phyloP scores from a whole-genome alignment of 257 asterid species.

The Capsicum chinense region DNA sequence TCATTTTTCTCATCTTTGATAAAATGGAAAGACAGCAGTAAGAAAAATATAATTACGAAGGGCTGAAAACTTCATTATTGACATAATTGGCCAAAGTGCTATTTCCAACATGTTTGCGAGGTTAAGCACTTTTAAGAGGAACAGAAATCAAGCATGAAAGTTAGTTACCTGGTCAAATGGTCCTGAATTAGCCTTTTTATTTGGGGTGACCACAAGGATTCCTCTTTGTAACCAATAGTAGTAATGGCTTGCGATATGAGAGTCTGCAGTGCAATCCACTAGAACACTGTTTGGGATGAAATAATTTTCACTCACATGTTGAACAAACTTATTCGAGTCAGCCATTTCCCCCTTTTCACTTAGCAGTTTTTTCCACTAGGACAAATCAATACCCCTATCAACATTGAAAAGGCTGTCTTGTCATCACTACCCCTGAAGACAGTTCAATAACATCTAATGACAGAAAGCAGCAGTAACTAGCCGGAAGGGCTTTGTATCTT shows the following conservation, averaged over 20 bases:
- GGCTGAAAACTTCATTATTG: not conserved
- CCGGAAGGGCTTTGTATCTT: constrained; percentile 1
- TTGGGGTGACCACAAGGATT: constrained; percentile 91
- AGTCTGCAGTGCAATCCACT: constrained; percentile 98
- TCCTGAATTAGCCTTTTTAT: constrained; percentile 98
- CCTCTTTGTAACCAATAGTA: constrained; percentile 93
- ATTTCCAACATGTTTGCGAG: not conserved
- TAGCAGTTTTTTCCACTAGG: constrained; percentile 78
- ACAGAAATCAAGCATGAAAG: constrained; percentile 8
- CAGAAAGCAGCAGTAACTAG: constrained; percentile 16
- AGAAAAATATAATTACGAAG: not conserved
- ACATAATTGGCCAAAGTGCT: not conserved
- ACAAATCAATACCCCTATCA: constrained; percentile 83
- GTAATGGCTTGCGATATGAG: constrained; percentile 78
- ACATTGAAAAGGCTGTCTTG: constrained; percentile 23
- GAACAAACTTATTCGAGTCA: constrained; percentile 83
- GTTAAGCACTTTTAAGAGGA: constrained; percentile 19
- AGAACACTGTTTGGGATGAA: constrained; percentile 87
- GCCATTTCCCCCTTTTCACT: constrained; percentile 72
- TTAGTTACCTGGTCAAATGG: constrained; percentile 85
- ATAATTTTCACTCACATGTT: constrained; percentile 83
- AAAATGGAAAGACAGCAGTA: not conserved
- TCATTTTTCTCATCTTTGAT: not conserved
- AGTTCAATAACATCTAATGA: constrained; percentile 8
- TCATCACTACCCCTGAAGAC: constrained; percentile 25